Base-by-base conservation (phyloP, 441 rosid species). In the Macaranga tanarius region DNA sequence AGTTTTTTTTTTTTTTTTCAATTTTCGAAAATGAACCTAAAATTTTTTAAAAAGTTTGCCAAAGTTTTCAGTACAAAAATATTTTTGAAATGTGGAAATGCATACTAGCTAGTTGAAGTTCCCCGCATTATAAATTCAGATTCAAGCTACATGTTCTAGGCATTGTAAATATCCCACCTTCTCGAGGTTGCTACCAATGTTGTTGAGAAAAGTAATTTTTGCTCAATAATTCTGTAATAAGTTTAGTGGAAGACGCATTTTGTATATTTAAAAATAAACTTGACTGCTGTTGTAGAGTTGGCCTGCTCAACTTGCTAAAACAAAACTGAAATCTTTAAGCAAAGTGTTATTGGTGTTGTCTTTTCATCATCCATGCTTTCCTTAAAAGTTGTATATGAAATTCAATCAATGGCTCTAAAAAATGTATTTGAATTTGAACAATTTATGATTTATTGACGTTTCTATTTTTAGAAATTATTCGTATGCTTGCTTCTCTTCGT, bases 171-270 rank as follows among this genome's bases (percentile, higher is more conserved):
- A 10, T 42, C 7, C 11, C 45, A 42, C 17, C 54, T 50, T 50
- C 54, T 34, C 54, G 4, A 50, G n/a, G 17, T 20, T 7, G 12
- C 4, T 10, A 20, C 0, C 11, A 5, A 56, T 56, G 61, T 23
- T 26, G 38, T 15, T 12, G 69, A 65, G 10, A 47, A 17, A 7
- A 7, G 57, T 65, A 47, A 47, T 10, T 1, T 1, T 63, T 63
- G 0, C 0, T 3, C 0, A 42, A 11, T 57, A 65, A 65, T 47
- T 65, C 22, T 34, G 7, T 61, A 65, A 67, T 67, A 70, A 64
- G 77, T 73, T 79, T 65, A 85, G 89, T 86, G 88, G 92, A 76
- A 73, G 82, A 76, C 73, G 81, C 86, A 85, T 84, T 82, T 74
- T 68, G 61, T 69, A 65, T 73, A 63, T 61, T 48, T 19, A 74